These are phyloP conservation scores for Tetragonia tetragonoides DNA, from an alignment of 148 eudicot genomes.

Conservation along the genomic window DNA sequence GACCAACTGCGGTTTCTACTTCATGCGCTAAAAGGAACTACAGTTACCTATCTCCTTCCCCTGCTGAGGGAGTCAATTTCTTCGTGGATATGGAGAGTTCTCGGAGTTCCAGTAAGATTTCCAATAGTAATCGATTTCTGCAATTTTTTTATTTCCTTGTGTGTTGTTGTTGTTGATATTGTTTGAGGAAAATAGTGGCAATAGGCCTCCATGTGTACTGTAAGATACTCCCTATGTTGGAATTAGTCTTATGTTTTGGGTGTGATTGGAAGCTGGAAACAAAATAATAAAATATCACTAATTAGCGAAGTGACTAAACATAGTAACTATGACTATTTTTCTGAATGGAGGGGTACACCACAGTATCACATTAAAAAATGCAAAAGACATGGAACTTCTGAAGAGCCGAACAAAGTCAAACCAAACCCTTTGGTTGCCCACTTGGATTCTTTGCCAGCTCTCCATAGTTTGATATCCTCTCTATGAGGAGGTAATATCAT, in stretches of 20 bases:
- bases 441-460: background rate
- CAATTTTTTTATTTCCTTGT: background rate
- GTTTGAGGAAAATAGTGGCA: background rate
- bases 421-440: background rate
- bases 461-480: background rate
- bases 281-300: too few species aligned
- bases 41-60: slow-evolving; percentile 46
- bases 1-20: slow-evolving; percentile 74
- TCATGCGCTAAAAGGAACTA: slow-evolving; percentile 54
- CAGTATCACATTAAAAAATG: too few species aligned
- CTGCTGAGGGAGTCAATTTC: slow-evolving; percentile 70
- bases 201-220: background rate
- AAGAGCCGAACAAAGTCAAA: background rate
- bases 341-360: too few species aligned
- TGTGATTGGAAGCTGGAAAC: too few species aligned
- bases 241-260: background rate
- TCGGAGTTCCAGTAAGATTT: slow-evolving; percentile 75
- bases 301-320: too few species aligned
- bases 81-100: slow-evolving; percentile 69
- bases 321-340: too few species aligned
- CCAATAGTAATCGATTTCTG: background rate
- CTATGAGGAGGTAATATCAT: background rate
- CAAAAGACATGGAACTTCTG: background rate
- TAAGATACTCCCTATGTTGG: background rate
- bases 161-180: background rate